Evolutionary conservation across 139 green algal species (phyloP), one percentile per base, ranked within the genome.

Genomic region (Pleodorina starrii): DNA sequence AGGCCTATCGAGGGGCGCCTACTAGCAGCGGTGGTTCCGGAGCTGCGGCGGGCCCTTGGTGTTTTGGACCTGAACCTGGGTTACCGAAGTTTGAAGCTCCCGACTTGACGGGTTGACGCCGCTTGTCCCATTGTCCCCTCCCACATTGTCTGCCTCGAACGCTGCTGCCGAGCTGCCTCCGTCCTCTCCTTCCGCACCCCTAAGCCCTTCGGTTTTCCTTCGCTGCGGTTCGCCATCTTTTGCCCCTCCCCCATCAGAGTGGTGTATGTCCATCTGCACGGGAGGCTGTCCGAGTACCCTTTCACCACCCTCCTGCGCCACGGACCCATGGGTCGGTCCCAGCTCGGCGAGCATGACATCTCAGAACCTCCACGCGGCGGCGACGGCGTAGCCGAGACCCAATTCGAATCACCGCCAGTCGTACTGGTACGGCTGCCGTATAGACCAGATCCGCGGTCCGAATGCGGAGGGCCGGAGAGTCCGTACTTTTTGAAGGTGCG

Each of bases 401-500:
- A n/a, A n/a, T n/a, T n/a, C n/a, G n/a, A n/a, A n/a, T n/a, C n/a
- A 66, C 54, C 48, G 82, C 82, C 82, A 4, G 44, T 80, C 1
- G 60, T 88, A n/a, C 63, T 88, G 6, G 82, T 88, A 42, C 82
- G 82, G 25, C 60, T 88, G 63, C 82, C 82, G 82, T 88, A 88
- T 63, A 23, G 66, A 10, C 21, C 63, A 2, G 82, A 88, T 11
- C 44, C 60, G n/a, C 29, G 21, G 0, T 88, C 82, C 17, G 82
- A 79, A 32, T 88, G 66, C 43, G 82, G 82, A n/a, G 82, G 82
- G 1, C 82, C 82, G 12, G 82, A 88, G 11, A 88, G 82, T 63
- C 82, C 82, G 42, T 88, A 80, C 60, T 88, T 79, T 50, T 43
- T 88, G 38, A 88, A 88, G 82, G 82, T 88, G n/a, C 63, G 63